These are phyloP conservation scores for Phoma sp. DNA, from an alignment of 2,329 filamentous ascomycete genomes.

Conservation along the genomic window DNA sequence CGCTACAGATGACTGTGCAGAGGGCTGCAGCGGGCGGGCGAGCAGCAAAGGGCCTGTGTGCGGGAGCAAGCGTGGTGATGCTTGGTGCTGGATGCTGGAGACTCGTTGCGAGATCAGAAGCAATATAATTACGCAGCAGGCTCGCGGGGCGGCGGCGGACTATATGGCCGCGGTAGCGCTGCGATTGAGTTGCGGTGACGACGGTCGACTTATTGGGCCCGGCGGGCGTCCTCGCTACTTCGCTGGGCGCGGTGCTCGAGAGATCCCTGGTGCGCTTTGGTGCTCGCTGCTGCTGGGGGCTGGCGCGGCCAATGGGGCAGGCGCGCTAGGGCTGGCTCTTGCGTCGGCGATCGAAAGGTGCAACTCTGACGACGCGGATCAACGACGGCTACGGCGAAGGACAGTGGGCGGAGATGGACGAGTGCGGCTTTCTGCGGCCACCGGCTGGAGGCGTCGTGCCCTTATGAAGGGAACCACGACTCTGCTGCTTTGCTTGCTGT, in stretches of 20 bases:
- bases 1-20: conserved; percentile 24
- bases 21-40: conserved; percentile 7
- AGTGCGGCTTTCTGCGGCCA: background rate
- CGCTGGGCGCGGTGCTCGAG: conserved; percentile 25
- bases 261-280: conserved; percentile 30
- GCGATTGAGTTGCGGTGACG: conserved; percentile 36
- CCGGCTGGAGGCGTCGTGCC: background rate
- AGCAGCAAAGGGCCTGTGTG: background rate
- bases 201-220: conserved; percentile 22
- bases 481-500: background rate
- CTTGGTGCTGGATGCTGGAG: too few species aligned
- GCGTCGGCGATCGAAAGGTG: conserved; percentile 31
- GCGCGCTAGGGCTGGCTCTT: conserved; percentile 32
- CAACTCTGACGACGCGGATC: conserved; percentile 35
- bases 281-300: conserved; percentile 22
- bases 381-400: conserved; percentile 2
- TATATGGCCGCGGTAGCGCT: conserved; percentile 27
- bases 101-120: conserved; percentile 3
- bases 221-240: conserved; percentile 18
- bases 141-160: conserved; percentile 27
- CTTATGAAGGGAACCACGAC: conserved; percentile 1
- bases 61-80: background rate
- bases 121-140: conserved; percentile 6
- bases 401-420: background rate
- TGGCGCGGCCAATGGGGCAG: conserved; percentile 29